phyloP scores from a whole-genome alignment of 257 asterid genomes.

The Rehmannia glutinosa region DNA sequence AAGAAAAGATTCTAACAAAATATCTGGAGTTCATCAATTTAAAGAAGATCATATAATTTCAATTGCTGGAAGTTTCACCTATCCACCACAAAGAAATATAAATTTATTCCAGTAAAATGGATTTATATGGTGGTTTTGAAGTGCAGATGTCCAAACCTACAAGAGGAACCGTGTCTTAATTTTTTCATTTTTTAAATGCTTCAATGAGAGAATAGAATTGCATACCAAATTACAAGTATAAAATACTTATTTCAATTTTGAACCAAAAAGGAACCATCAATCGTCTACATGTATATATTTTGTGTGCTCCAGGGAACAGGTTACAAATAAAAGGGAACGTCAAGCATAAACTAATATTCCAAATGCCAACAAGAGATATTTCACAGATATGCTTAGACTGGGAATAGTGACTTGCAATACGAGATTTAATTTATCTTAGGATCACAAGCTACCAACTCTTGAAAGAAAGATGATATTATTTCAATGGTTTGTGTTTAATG shows the following conservation, averaged over 20 bases:
- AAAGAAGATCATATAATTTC: neutral
- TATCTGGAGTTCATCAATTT: neutral
- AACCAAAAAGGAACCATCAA: no score
- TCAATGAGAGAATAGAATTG: neutral
- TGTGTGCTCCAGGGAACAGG: no score
- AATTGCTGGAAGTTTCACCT: neutral
- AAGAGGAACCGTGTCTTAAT: neutral
- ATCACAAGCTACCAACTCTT: neutral
- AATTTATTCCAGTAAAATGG: neutral
- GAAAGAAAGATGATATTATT: neutral
- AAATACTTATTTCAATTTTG: neutral
- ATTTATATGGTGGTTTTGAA: neutral
- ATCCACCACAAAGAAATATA: neutral
- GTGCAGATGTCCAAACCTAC: neutral
- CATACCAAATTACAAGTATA: neutral
- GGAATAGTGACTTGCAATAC: neutral
- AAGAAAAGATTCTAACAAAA: neutral
- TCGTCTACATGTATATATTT: no score
- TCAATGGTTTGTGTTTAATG: neutral
- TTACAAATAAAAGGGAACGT: no score
- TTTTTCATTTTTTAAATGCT: no score
- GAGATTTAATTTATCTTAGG: neutral
- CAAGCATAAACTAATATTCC: no score
- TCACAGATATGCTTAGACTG: neutral
- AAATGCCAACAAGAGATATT: neutral